Conservation (phyloP, 2,329 filamentous ascomycete species). For the Blastomyces emzantsi region DNA sequence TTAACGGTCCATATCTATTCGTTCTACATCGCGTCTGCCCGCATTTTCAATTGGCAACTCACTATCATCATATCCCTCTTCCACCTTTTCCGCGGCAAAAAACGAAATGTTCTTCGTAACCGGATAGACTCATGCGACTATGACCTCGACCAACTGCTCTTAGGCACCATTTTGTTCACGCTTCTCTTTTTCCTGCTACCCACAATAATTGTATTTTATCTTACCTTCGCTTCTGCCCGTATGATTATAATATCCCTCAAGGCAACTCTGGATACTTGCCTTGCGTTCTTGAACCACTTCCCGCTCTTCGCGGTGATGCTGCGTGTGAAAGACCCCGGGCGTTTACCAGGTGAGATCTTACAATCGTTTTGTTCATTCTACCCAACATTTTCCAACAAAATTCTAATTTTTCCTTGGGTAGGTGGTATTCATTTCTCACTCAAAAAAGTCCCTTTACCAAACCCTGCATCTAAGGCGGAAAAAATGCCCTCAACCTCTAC, state of each 20-base stretch:
- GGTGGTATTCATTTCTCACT: constrained; percentile 87
- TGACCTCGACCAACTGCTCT: constrained; percentile 88
- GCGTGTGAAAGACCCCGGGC: constrained; percentile 80
- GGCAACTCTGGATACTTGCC: constrained; percentile 77
- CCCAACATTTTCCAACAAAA: constrained; percentile 15
- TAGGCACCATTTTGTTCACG: constrained; percentile 94
- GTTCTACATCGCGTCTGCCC: constrained; percentile 92
- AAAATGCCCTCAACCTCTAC: constrained; percentile 48
- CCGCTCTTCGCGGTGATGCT: constrained; percentile 96
- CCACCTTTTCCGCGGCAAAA: constrained; percentile 95
- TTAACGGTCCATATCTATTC: constrained; percentile 95
- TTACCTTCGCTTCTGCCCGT: constrained; percentile 87
- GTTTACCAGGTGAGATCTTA: constrained; percentile 61
- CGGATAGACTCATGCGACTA: constrained; percentile 99
- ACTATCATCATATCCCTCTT: constrained; percentile 97
- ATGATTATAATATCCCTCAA: constrained; percentile 95
- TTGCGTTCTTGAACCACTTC: constrained; percentile 95
- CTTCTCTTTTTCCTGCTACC: constrained; percentile 89
- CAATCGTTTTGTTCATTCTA: constrained; percentile 8
- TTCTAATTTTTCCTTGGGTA: constrained; percentile 23
- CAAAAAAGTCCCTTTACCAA: constrained; percentile 55
- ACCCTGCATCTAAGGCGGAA: constrained; percentile 16
- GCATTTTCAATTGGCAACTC: constrained; percentile 98
- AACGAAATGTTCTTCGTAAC: constrained; percentile 91
- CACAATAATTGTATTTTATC: constrained; percentile 91